Base-by-base conservation (phyloP, 371 early-diverging fungal species). In the Circinella umbellata region DNA sequence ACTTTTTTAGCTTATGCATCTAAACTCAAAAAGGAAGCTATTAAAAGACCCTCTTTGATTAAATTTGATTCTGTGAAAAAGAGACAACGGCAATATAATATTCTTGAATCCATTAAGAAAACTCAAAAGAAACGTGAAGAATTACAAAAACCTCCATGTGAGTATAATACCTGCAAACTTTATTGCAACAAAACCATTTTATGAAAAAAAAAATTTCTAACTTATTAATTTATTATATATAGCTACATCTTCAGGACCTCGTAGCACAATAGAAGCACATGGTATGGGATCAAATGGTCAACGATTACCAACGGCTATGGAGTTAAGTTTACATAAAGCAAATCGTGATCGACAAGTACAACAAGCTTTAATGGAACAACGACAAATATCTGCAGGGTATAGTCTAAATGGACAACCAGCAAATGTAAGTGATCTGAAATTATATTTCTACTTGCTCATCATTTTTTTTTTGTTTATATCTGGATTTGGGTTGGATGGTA, bases 261-360 rank as follows among this genome's bases (percentile, higher is more conserved):
- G 88, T 34, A 69, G 71, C 47, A 77, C 77, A n/a, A 78, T 82
- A 20, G 83, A 85, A 34, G 77, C 78, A 17, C 83, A 85, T 66
- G 85, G 85, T 13, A 67, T 76, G 64, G 76, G 77, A 37, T 65
- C 80, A 3, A 80, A 73, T 18, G 89, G 86, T 8, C 86, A 86
- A 42, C 76, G 86, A 47, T 77, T 88, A 39, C 83, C 85, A 37
- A 82, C 90, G 4, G 94, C 95, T 3, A 83, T 88, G 64, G 94
- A 95, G 60, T 75, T 96, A 51, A 88, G 89, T 69, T 66, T 83
- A 60, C 78, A 88, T 59, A 94, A 94, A 78, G 84, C 87, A 9
- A 90, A 91, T 38, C 81, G 93, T 18, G 94, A 95, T 60, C 79
- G 91, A 17, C 90, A 91, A 47, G 65, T 92, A 68, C 88, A 83